Evolutionary conservation across 768 basidiomycete genomes (phyloP), one percentile per base, ranked within the genome.

Genomic region (Floccularia luteovirens): DNA sequence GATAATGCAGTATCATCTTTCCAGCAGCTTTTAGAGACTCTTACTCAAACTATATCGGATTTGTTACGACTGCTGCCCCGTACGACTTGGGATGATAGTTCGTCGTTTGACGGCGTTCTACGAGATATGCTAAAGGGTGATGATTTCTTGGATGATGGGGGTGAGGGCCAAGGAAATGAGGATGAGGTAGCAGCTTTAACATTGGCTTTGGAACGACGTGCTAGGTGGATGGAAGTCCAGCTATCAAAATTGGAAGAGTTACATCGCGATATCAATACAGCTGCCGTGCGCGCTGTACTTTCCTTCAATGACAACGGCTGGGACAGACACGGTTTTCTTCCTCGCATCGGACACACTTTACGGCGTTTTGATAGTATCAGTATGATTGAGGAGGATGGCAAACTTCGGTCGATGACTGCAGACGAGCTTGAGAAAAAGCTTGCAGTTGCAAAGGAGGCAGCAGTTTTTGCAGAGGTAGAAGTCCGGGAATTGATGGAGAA

Each of bases 221-320:
- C 89, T 12, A 72, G 86, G 31, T 92, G 89, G 87, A 90, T 92
- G 85, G 88, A 91, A 59, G 84, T 89, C 16, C 89, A 90, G 57
- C 60, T 92, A 13, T 86, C 85, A 0, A 90, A 91, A 55, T 66
- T 92, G 24, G 89, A 92, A 58, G 89, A 89, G 52, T 68, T 91
- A 24, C 89, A 92, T 49, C 82, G 85, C 21, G 89, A 91, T 48
- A 90, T 91, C 61, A 92, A 91, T 58, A 86, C 77, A 2, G 89
- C 89, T 4, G 87, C 88, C 3, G 86, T 90, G 20, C 74, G 82
- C 20, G 85, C 86, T 5, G 80, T 90, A 16, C 69, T 90, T 19
- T 74, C 82, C 1, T 83, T 87, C 66, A 90, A 90, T 48, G 87
- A 91, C 60, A 79, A 72, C 44, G 87, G 89, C 17, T 90, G 88